A percentile compares a stretch with the other conserved stretches of the same genome.
Evolutionary conservation across 1,139 yeast genomes (phyloP).

Genomic region (Kodamaea suecica): DNA sequence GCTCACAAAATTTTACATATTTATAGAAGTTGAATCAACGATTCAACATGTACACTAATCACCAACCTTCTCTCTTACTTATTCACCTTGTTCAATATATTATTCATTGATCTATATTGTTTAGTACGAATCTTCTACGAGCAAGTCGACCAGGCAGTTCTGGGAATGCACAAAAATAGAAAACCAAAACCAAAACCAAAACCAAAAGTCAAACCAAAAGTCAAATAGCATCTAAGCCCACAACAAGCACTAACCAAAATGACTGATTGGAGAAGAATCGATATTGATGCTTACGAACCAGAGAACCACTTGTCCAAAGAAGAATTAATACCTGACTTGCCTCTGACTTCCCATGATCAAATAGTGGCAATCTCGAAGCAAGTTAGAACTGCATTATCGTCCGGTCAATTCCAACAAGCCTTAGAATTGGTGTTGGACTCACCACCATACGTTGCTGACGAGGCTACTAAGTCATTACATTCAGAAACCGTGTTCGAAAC

Average conservation of each 20-base stretch:
- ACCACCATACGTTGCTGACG: conserved; percentile 83
- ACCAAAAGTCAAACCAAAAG: conserved; percentile 3
- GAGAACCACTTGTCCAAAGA: conserved; percentile 65
- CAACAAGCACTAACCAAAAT: conserved; percentile 2
- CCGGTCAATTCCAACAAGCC: conserved; percentile 72
- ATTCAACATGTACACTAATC: not conserved
- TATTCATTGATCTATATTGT: not conserved
- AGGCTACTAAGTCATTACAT: conserved; percentile 48
- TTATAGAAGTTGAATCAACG: conserved; percentile 1
- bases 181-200: not conserved
- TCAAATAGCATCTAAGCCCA: not conserved
- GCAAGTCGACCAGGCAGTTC: too few species aligned
- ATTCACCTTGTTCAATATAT: not conserved
- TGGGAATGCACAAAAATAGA: too few species aligned
- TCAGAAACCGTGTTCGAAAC: conserved; percentile 66
- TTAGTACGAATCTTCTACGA: not conserved
- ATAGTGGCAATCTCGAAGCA: conserved; percentile 54
- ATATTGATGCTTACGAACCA: conserved; percentile 86
- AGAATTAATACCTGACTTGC: conserved; percentile 57
- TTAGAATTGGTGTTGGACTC: conserved; percentile 58
- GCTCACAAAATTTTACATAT: too few species aligned
- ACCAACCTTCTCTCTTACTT: not conserved
- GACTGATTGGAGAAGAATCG: conserved; percentile 71
- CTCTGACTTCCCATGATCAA: conserved; percentile 43
- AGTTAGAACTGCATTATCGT: conserved; percentile 61